Evolutionary conservation across 495 filamentous ascomycete genomes (phyloP), one percentile per base, ranked within the genome.

Genomic region (Talaromyces nanjingensis): DNA sequence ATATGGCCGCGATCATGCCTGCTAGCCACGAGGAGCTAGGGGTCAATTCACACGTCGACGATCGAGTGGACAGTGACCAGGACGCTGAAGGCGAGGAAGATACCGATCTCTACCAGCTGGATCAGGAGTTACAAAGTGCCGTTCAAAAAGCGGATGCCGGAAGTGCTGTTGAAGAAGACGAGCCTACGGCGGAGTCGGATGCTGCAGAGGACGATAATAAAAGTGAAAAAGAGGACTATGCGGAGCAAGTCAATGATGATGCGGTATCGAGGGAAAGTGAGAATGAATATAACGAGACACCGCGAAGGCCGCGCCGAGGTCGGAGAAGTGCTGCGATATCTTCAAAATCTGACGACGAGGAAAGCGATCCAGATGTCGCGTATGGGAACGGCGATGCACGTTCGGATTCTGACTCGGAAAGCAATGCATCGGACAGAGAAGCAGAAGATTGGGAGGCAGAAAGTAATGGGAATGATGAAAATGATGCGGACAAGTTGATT

Each of bases 381-480:
- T 81, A 77, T 64, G 71, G 77, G 42, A 71, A 76, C 37, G 75
- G 76, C 60, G 79, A 71, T 29, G 77, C 76, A 54, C 70, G 70
- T 2, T 87, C 84, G 6, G 80, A 82, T 53, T 77, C 80, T 45
- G 78, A 75, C 54, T 83, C 83, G 22, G 87, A 81, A 65, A 85
- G 82, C 55, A 79, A 77, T 42, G 86, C 85, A 55, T 93, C 90
- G 67, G 89, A 89, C 45, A 84, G 81, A 1, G 90, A 79, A 27
- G 79, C 82, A 65, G 86, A 86, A 25, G 83, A 90, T 53, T 88
- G 86, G 86, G 82, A 88, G 59, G 85, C 73, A 24, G 84, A 81
- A 58, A 87, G 85, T 63, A 84, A 86, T 65, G 79, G 72, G n/a
- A 81, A 68, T 27, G 89, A 90, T 33, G 88, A 90, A 57, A 85